Evolutionary conservation across 306 rosid species (phyloP).

Genomic region (Potentilla sterilis): DNA sequence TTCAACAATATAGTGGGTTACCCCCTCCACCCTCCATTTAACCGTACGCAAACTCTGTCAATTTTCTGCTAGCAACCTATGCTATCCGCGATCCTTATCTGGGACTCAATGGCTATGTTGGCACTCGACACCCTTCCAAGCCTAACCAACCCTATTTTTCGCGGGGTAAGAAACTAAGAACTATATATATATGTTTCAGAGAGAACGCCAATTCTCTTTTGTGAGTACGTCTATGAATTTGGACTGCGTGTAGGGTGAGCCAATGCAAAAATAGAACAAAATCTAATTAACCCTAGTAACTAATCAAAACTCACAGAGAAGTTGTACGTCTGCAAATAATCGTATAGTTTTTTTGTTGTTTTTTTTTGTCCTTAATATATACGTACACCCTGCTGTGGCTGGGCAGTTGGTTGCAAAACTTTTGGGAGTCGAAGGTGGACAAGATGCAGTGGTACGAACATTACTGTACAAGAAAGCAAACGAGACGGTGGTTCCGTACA

Average conservation of each 20-base stretch:
- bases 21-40: constrained; percentile 25
- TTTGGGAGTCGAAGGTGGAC: constrained; percentile 26
- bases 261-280: too few species aligned
- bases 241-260: neutral
- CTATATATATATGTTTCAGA: neutral
- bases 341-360: neutral
- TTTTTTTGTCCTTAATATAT: too few species aligned
- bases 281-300: too few species aligned
- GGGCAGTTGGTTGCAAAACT: constrained; percentile 24
- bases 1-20: constrained; percentile 12
- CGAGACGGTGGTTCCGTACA: constrained; percentile 18
- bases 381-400: neutral
- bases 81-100: constrained; percentile 24
- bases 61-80: constrained; percentile 23
- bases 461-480: constrained; percentile 14
- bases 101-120: constrained; percentile 27
- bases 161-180: neutral
- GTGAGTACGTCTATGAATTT: neutral
- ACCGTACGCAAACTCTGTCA: constrained; percentile 19
- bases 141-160: neutral
- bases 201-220: too few species aligned
- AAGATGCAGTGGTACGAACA: constrained; percentile 32
- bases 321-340: neutral
- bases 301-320: too few species aligned
- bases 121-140: constrained; percentile 25